phyloP scores from a whole-genome alignment of 2,329 filamentous ascomycete species.

The Emericellopsis atlantica region DNA sequence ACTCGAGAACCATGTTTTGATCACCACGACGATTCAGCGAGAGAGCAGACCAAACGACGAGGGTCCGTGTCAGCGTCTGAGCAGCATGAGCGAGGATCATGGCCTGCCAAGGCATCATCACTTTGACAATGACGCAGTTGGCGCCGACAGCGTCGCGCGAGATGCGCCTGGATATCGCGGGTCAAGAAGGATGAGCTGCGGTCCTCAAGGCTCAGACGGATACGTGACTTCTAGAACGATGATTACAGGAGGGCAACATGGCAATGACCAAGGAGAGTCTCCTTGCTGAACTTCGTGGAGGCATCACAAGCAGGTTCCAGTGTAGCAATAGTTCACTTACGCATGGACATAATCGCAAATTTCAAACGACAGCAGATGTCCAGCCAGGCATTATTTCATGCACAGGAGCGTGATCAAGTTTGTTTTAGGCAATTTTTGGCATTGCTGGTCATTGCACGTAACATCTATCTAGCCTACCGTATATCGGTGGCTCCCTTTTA shows the following conservation, averaged over 20 bases:
- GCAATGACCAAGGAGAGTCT: neutral
- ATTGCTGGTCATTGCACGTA: slow-evolving; percentile 13
- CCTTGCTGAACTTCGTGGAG: neutral
- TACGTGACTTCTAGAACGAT: slow-evolving; percentile 9
- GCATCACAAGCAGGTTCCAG: too few species aligned
- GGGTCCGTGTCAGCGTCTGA: neutral
- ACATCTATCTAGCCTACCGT: slow-evolving; percentile 6
- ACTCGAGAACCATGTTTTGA: slow-evolving; percentile 13
- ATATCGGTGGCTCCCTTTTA: slow-evolving; percentile 1
- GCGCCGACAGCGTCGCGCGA: neutral
- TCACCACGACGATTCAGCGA: slow-evolving; percentile 23
- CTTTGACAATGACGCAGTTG: neutral
- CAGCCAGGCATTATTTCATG: too few species aligned
- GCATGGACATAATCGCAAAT: too few species aligned
- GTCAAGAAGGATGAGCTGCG: neutral
- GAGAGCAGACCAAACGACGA: slow-evolving; percentile 14
- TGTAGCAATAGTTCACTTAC: too few species aligned
- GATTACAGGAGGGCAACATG: slow-evolving; percentile 9
- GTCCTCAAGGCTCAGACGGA: neutral
- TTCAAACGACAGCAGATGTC: too few species aligned
- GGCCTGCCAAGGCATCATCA: neutral
- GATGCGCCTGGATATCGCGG: neutral
- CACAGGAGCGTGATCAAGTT: too few species aligned
- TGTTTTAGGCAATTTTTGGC: too few species aligned
- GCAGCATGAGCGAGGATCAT: neutral